Percentiles rank a stretch among this genome's conserved stretches.
These are phyloP conservation scores for Quillaja saponaria DNA, from an alignment of 306 rosid species.

Conservation along the genomic window DNA sequence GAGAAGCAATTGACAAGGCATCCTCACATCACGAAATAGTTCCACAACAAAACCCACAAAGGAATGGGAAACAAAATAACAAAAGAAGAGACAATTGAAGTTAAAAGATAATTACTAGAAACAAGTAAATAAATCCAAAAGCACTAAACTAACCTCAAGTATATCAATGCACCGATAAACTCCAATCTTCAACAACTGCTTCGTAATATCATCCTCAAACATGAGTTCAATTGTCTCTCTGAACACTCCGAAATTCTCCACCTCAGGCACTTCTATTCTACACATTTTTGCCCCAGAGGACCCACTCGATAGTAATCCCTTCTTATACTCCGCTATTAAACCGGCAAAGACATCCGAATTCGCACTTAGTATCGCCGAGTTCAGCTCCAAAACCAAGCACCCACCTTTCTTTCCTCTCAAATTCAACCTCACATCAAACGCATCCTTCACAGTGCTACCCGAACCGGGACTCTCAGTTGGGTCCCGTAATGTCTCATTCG, in stretches of 20 bases:
- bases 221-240: conserved; percentile 78
- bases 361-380: conserved; percentile 63
- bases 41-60: neutral
- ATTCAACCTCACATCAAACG: conserved; percentile 77
- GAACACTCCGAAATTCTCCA: conserved; percentile 69
- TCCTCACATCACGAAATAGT: neutral
- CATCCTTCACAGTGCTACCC: conserved; percentile 35
- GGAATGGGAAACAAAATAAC: neutral
- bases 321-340: conserved; percentile 48
- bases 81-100: no score
- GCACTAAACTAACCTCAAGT: conserved; percentile 64
- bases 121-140: neutral
- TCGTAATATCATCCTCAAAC: conserved; percentile 74
- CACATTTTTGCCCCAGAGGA: conserved; percentile 57
- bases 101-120: no score
- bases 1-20: no score
- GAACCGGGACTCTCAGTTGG: conserved; percentile 25
- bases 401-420: conserved; percentile 82
- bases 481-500: conserved; percentile 26
- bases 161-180: conserved; percentile 74
- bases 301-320: conserved; percentile 30
- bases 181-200: conserved; percentile 59
- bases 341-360: conserved; percentile 78
- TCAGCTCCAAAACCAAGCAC: conserved; percentile 72
- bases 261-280: conserved; percentile 83